Conservation (phyloP, 2,329 filamentous ascomycete genomes). For the Pseudocercospora macadamiae region DNA sequence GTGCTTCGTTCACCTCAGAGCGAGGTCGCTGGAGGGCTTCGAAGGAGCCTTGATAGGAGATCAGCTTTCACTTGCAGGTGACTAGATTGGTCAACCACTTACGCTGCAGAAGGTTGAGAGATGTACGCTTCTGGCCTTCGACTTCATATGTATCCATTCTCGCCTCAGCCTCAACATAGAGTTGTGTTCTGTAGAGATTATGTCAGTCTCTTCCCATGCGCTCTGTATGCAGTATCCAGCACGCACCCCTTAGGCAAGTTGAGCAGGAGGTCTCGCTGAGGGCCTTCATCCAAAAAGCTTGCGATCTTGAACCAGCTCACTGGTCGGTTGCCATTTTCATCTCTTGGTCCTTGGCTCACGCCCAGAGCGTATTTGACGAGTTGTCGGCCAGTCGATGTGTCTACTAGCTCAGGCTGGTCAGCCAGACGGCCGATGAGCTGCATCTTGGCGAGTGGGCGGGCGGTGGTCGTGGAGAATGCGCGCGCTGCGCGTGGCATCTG, state of each 20-base stretch:
- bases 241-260: slow-evolving; percentile 81
- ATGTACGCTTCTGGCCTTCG: slow-evolving; percentile 64
- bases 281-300: slow-evolving; percentile 70
- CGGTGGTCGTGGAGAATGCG: slow-evolving; percentile 72
- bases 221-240: no score
- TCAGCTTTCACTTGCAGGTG: not conserved
- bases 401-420: slow-evolving; percentile 72
- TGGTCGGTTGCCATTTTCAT: slow-evolving; percentile 67
- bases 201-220: slow-evolving; percentile 12
- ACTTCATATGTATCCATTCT: slow-evolving; percentile 69
- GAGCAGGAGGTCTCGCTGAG: slow-evolving; percentile 71
- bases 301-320: slow-evolving; percentile 85
- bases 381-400: slow-evolving; percentile 72
- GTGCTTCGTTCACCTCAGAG: slow-evolving; percentile 12
- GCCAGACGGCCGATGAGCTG: slow-evolving; percentile 85
- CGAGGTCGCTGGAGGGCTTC: slow-evolving; percentile 51
- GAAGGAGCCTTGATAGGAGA: slow-evolving; percentile 45
- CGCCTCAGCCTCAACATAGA: slow-evolving; percentile 85
- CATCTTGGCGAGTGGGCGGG: slow-evolving; percentile 73
- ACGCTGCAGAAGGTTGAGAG: slow-evolving; percentile 79
- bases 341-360: slow-evolving; percentile 65
- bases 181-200: slow-evolving; percentile 62
- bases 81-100: slow-evolving; percentile 46
- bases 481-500: slow-evolving; percentile 50
- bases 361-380: slow-evolving; percentile 78